These are phyloP conservation scores for Rhodotorula diobovata DNA, from an alignment of 768 basidiomycete species.

Conservation along the genomic window DNA sequence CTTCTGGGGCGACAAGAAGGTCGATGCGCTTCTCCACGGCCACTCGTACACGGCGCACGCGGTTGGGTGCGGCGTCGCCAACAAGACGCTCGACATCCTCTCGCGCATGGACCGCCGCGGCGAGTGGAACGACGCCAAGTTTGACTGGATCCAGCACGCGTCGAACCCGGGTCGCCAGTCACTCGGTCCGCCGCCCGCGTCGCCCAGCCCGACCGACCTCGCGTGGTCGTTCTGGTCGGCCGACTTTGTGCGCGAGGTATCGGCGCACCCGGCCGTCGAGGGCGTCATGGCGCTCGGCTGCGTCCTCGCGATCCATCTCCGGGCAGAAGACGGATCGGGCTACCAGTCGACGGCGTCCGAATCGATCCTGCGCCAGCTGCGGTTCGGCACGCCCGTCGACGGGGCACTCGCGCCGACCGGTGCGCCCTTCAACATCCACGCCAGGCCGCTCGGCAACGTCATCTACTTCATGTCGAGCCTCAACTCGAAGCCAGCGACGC, in stretches of 20 bases:
- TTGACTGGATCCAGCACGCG: constrained; percentile 56
- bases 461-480: constrained; percentile 90
- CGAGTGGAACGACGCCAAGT: constrained; percentile 59
- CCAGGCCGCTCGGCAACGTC: constrained; percentile 79
- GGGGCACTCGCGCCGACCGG: constrained; percentile 52
- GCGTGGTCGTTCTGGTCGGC: constrained; percentile 32
- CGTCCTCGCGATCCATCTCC: constrained; percentile 34
- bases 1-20: constrained; percentile 69
- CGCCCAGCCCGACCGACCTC: background rate
- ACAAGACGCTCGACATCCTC: constrained; percentile 66
- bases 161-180: background rate
- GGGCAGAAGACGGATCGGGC: background rate
- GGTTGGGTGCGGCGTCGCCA: constrained; percentile 85
- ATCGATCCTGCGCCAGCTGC: constrained; percentile 57
- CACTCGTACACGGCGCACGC: constrained; percentile 95
- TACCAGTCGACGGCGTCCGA: constrained; percentile 61
- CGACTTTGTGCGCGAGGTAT: constrained; percentile 20
- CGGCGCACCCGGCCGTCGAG: constrained; percentile 9
- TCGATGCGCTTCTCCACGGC: constrained; percentile 83
- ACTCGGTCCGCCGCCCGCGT: background rate
- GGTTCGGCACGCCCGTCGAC: constrained; percentile 34
- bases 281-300: constrained; percentile 28
- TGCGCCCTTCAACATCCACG: constrained; percentile 62
- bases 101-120: constrained; percentile 55
- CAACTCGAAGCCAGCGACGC: constrained; percentile 54